Evolutionary conservation across 1,284 basidiomycete species (phyloP).

Genomic region (Violaceomyces palustris): DNA sequence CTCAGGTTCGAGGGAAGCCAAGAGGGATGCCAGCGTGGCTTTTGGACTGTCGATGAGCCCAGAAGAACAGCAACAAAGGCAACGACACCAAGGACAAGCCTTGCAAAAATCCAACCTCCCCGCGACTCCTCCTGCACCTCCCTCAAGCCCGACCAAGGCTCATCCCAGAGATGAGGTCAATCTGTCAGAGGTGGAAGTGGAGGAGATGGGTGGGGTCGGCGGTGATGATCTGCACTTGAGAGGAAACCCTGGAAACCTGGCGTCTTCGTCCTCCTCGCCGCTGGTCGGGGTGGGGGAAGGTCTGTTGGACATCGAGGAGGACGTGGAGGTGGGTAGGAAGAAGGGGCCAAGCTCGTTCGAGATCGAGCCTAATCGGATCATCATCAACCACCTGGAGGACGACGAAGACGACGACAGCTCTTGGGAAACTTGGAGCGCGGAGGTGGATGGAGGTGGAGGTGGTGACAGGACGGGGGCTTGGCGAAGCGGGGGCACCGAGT

Average conservation of each 20-base stretch:
- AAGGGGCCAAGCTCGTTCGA: slow-evolving; percentile 24
- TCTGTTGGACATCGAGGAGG: not conserved
- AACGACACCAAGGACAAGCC: too few species aligned
- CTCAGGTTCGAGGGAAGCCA: not conserved
- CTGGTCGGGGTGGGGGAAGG: not conserved
- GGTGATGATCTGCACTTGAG: not conserved
- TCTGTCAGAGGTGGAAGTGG: not conserved
- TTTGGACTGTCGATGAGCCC: slow-evolving; percentile 9
- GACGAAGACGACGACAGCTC: slow-evolving; percentile 6
- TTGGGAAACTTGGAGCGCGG: slow-evolving; percentile 1
- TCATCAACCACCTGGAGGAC: slow-evolving; percentile 24
- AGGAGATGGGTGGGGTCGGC: not conserved
- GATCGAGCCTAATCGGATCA: slow-evolving; percentile 26
- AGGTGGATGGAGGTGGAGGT: not conserved
- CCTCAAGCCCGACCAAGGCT: slow-evolving; percentile 21
- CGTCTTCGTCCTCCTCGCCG: slow-evolving; percentile 7
- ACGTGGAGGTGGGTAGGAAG: slow-evolving; percentile 15
- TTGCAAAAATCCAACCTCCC: not conserved
- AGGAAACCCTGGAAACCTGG: not conserved
- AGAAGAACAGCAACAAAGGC: slow-evolving; percentile 1
- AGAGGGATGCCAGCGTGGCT: slow-evolving; percentile 15
- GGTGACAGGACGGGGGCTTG: not conserved
- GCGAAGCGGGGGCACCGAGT: slow-evolving; percentile 7
- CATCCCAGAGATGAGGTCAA: not conserved
- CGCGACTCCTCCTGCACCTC: slow-evolving; percentile 17